Evolutionary conservation across 495 filamentous ascomycete genomes (phyloP), one percentile per base, ranked within the genome.

Genomic region (Aspergillus bridgeri): DNA sequence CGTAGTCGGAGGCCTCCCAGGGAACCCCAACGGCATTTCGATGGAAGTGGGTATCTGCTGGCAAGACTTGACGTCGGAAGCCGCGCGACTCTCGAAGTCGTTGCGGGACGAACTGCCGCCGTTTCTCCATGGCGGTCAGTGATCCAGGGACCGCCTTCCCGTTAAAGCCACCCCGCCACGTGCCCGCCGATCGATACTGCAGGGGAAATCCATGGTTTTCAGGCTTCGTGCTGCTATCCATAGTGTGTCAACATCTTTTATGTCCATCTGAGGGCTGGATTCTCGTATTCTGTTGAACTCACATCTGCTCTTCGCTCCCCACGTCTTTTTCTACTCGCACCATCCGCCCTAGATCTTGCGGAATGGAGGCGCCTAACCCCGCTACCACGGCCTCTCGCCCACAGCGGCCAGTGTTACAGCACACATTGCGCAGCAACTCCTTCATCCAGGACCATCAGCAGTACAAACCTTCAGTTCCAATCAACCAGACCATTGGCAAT

Each of bases 401-500:
- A 19, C 52, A 62, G 49, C 74, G 77, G 50, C 77, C 77, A 13
- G 66, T 69, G 11, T 68, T 79, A 29, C 73, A 71, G 58, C 72
- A 75, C 53, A 77, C 57, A 20, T 79, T 89, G 78, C 81, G 85
- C 55, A 86, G 84, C 71, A 80, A 80, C 62, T 89, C 86, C 33
- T 89, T 87, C 69, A 79, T 90, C 38, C 78, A 83, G 49, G 87
- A 89, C 55, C 86, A 89, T 59, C 86, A 89, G 64, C 87, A 90
- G 59, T 90, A 90, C 62, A 88, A 86, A 52, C 81, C 86, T 11
- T 82, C 83, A 25, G 60, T 60, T 9, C 66, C 73, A 9, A 59
- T 74, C 48, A 75, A 48, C 49, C 73, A 74, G 60, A 78, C 60
- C 43, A 76, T 79, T 50, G 68, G 71, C 33, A 75, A 79, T 63